Base-by-base conservation (phyloP, 108 stramenopile genomes). In the Nitzschia inconspicua region DNA sequence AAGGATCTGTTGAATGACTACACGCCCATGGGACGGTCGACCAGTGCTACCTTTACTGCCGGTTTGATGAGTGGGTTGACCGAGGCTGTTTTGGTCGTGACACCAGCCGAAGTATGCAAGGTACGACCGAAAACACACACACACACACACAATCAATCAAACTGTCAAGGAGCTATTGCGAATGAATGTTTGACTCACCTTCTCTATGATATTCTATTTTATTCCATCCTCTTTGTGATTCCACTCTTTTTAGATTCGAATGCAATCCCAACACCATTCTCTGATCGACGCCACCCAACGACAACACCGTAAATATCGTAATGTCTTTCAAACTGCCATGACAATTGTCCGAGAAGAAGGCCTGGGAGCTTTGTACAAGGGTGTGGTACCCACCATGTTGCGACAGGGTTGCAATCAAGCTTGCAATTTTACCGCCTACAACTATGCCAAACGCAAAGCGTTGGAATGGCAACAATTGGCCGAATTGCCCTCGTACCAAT, bases 331-430 rank as follows among this genome's bases (percentile, higher is more conserved):
- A 65, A 95, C 95, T 0, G 98, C 95, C 3, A 39, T 54, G 10
- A 65, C 83, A 1, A 88, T 98, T 39, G 64, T 78, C 24, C 57
- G 67, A 34, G 93, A 94, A 60, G 93, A 95, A 47, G 95, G 95
- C 4, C 25, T 70, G 25, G 24, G 69, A n/a, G 93, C 88, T 14
- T 56, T 96, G 22, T 96, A 96, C 74, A 85, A 81, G 22, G 95
- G 95, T 34, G 59, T 82, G 23, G 55, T 87, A 30, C 93, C 93
- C 0, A 89, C 93, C 30, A 94, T 96, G 86, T 53, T 97, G 46
- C 82, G 98, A 32, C 98, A 98, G 75, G 98, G 98, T 7, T 94
- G 92, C 79, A 98, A 98, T 75, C 98, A 98, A 70, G 98, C 96
- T 3, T 95, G 97, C 49, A 98, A 98, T 67, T 98, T 98, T 66